A percentile compares a stretch with the other conserved stretches of the same genome.
Evolutionary conservation across 805 yeast species (phyloP).

Genomic region (Candida boidinii): DNA sequence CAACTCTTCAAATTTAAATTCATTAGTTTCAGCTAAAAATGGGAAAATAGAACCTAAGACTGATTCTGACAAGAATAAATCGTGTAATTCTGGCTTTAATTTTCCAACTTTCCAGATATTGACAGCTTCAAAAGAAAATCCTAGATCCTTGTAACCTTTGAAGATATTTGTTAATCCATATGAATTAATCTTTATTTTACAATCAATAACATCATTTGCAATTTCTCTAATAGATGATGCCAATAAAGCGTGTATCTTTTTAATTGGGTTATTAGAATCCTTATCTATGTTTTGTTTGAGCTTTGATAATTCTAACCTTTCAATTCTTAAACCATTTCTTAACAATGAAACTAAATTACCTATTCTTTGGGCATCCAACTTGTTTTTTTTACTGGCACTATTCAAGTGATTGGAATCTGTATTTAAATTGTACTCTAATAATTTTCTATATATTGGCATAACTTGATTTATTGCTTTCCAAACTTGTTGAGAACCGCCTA

Average conservation of each 20-base stretch:
- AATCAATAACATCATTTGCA: conserved; percentile 35
- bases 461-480: conserved; percentile 44
- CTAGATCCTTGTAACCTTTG: conserved; percentile 50
- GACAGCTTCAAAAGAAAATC: conserved; percentile 52
- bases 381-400: conserved; percentile 38
- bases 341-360: conserved; percentile 39
- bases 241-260: conserved; percentile 35
- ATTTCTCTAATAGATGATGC: conserved; percentile 36
- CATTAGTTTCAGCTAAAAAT: conserved; percentile 50
- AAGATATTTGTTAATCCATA: conserved; percentile 49
- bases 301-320: conserved; percentile 42
- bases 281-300: conserved; percentile 50
- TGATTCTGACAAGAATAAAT: conserved; percentile 47
- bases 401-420: no score
- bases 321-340: conserved; percentile 48
- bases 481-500: conserved; percentile 29
- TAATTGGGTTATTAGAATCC: conserved; percentile 42
- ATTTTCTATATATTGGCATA: conserved; percentile 40
- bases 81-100: conserved; percentile 27
- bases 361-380: conserved; percentile 33
- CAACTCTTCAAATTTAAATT: conserved; percentile 51
- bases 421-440: no score
- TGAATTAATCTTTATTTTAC: conserved; percentile 31
- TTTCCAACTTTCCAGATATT: conserved; percentile 60
- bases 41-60: conserved; percentile 66